Evolutionary conservation across 768 basidiomycete species (phyloP).

Genomic region (Amanita muscaria): DNA sequence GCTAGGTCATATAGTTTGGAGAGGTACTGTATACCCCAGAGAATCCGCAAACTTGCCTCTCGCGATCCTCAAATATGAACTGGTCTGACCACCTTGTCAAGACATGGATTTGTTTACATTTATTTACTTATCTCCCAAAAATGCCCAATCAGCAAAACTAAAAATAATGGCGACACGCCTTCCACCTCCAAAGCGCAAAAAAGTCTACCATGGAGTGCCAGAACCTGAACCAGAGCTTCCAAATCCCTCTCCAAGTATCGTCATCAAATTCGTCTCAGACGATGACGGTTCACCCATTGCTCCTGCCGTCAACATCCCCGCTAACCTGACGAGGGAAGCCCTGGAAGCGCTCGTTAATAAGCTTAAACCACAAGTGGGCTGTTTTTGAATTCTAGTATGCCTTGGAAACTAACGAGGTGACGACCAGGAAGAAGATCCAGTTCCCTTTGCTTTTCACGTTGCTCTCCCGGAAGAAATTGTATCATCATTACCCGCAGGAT

Average conservation of each 20-base stretch:
- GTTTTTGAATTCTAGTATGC: background rate
- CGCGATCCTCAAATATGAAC: too few species aligned
- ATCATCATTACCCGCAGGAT: conserved; percentile 34
- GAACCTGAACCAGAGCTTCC: conserved; percentile 47
- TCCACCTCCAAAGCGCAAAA: conserved; percentile 84
- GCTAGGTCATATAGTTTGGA: too few species aligned
- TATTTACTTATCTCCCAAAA: too few species aligned
- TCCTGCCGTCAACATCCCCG: conserved; percentile 83
- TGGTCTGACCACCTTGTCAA: too few species aligned
- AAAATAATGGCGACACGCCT: conserved; percentile 88
- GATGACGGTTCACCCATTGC: conserved; percentile 77
- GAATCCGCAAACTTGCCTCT: too few species aligned
- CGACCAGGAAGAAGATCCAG: conserved; percentile 71
- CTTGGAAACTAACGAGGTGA: background rate
- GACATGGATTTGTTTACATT: too few species aligned
- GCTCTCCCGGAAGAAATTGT: conserved; percentile 44
- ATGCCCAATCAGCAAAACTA: too few species aligned
- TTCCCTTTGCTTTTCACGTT: conserved; percentile 89
- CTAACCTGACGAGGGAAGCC: conserved; percentile 76
- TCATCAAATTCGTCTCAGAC: conserved; percentile 90
- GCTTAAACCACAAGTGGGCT: conserved; percentile 56
- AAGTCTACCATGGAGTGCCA: conserved; percentile 68
- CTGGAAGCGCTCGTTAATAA: conserved; percentile 88
- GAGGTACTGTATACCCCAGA: too few species aligned
- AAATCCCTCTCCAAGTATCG: conserved; percentile 42